phyloP scores from a whole-genome alignment of 1,284 basidiomycete genomes.

The Melampsora occidentalis region DNA sequence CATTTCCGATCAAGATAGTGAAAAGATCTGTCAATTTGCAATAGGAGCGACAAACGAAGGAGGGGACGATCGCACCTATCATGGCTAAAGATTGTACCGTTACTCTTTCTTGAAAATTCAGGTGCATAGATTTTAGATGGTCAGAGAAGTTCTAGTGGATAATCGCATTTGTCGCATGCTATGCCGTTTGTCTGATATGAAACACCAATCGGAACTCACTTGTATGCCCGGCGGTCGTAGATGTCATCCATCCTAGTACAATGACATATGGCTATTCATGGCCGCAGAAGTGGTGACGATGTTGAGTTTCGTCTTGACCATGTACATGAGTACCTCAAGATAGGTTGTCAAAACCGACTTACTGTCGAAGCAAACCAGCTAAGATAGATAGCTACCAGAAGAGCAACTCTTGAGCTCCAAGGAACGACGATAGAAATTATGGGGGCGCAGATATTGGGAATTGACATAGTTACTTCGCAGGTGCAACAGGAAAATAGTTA shows the following conservation, averaged over 20 bases:
- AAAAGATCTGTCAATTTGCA: no score
- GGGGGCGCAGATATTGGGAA: neutral
- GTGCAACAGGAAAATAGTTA: no score
- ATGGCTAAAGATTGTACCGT: neutral
- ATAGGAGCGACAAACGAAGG: no score
- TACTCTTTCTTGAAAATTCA: neutral
- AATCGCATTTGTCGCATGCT: neutral
- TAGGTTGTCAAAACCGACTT: neutral
- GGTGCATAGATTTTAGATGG: neutral
- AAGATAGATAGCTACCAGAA: neutral
- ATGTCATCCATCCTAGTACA: slow-evolving; percentile 2
- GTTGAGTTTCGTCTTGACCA: no score
- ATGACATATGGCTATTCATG: neutral
- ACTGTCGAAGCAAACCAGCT: neutral
- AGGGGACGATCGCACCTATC: neutral
- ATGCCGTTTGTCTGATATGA: neutral
- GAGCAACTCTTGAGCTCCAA: neutral
- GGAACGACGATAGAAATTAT: neutral
- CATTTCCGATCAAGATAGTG: no score
- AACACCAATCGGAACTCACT: neutral
- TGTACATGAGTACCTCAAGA: no score
- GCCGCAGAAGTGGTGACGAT: no score
- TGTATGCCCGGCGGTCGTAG: neutral
- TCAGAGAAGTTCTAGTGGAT: no score
- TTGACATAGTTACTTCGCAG: neutral